Evolutionary conservation across 1,139 yeast genomes (phyloP).

Genomic region (Spathaspora jeffriesii): DNA sequence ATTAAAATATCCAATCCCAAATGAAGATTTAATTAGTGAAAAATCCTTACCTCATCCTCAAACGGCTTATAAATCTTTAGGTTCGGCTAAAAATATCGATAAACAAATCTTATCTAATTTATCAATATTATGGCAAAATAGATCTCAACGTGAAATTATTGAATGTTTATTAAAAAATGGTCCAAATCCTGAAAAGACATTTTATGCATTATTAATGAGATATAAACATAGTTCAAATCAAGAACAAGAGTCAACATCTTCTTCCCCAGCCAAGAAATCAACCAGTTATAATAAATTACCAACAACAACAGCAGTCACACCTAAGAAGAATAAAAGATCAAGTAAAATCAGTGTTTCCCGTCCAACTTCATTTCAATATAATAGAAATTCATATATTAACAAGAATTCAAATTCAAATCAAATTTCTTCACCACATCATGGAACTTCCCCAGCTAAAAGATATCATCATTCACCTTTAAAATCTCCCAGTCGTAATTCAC

Average conservation of each 20-base stretch:
- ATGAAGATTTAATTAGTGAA: constrained; percentile 50
- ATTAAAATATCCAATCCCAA: constrained; percentile 65
- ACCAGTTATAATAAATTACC: constrained; percentile 17
- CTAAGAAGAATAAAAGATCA: constrained; percentile 39
- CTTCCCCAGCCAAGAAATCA: constrained; percentile 16
- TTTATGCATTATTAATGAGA: constrained; percentile 64
- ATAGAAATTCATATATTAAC: constrained; percentile 26
- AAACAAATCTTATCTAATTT: constrained; percentile 65
- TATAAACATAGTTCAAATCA: constrained; percentile 46
- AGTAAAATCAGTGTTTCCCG: constrained; percentile 57
- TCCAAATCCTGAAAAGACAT: constrained; percentile 72
- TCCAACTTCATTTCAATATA: constrained; percentile 55
- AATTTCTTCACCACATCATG: constrained; percentile 28
- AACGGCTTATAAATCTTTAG: constrained; percentile 53
- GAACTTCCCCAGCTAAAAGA: constrained; percentile 17
- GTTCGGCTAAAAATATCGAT: constrained; percentile 54
- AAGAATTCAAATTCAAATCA: constrained; percentile 2
- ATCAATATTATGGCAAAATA: constrained; percentile 75
- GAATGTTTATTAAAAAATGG: constrained; percentile 55
- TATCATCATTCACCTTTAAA: constrained; percentile 1
- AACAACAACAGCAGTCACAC: constrained; percentile 27
- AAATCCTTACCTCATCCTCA: constrained; percentile 65
- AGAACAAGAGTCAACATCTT: constrained; percentile 20
- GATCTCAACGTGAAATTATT: constrained; percentile 57
- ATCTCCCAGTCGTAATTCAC: constrained; percentile 23